Conservation (phyloP, 164 flowering plant species). For the Liquidambar formosana region DNA sequence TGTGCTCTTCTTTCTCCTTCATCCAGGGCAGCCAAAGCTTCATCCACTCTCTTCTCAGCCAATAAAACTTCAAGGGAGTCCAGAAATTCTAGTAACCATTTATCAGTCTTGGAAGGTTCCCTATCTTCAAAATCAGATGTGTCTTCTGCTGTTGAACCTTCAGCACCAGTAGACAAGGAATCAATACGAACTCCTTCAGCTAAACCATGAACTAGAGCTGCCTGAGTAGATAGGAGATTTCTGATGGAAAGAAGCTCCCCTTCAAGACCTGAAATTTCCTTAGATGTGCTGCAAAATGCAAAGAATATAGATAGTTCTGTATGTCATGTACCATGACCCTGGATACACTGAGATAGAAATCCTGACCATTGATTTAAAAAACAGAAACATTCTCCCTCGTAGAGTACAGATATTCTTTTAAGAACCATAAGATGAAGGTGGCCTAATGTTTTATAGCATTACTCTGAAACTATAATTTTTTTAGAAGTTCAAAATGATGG, state of each 20-base stretch:
- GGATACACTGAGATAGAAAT: neutral
- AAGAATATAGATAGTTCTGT: constrained; percentile 1
- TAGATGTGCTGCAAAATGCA: constrained; percentile 70
- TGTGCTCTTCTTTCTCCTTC: constrained; percentile 59
- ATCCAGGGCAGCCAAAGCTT: constrained; percentile 68
- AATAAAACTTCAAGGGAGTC: constrained; percentile 80
- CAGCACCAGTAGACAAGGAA: constrained; percentile 39
- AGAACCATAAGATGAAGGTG: no score
- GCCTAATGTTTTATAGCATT: no score
- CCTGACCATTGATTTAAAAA: neutral
- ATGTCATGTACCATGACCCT: neutral
- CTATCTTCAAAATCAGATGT: constrained; percentile 27
- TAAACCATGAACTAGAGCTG: constrained; percentile 78
- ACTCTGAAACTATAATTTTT: no score
- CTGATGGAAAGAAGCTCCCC: constrained; percentile 85
- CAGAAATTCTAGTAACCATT: constrained; percentile 62
- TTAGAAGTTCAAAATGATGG: no score
- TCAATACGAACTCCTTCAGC: constrained; percentile 67
- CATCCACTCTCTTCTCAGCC: constrained; percentile 92
- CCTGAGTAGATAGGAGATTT: constrained; percentile 77
- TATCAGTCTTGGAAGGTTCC: constrained; percentile 59
- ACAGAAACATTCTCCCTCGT: neutral
- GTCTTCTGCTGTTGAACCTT: constrained; percentile 34
- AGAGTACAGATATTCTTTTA: neutral
- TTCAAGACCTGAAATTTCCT: constrained; percentile 87